Conservation (phyloP, 2,329 filamentous ascomycete genomes). For the Metarhizium rileyi region DNA sequence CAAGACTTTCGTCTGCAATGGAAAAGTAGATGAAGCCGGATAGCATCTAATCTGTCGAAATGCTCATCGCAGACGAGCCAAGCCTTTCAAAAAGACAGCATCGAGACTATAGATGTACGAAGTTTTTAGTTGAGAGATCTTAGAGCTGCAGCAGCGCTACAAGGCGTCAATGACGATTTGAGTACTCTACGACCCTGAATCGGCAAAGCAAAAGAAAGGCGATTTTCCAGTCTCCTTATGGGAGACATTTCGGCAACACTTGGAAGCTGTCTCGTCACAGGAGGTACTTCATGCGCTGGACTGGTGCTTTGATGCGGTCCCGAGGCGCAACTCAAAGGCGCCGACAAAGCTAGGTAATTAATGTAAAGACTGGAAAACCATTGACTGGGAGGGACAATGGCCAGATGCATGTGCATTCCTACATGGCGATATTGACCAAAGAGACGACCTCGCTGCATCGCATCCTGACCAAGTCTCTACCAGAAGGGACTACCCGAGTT, state of each 20-base stretch:
- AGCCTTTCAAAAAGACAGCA: constrained; percentile 23
- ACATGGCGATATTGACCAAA: constrained; percentile 80
- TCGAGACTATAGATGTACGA: constrained; percentile 11
- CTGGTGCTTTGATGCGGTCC: constrained; percentile 61
- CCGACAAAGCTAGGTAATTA: constrained; percentile 52
- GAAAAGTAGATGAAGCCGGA: constrained; percentile 74
- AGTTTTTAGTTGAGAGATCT: constrained; percentile 53
- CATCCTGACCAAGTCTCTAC: constrained; percentile 72
- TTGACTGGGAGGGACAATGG: constrained; percentile 63
- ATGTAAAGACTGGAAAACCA: constrained; percentile 61
- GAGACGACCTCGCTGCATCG: constrained; percentile 79
- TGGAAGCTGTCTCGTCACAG: constrained; percentile 57
- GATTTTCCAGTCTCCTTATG: constrained; percentile 72
- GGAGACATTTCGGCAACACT: constrained; percentile 69
- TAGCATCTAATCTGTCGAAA: constrained; percentile 68
- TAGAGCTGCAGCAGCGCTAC: constrained; percentile 65
- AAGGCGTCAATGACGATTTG: constrained; percentile 71
- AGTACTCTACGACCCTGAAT: constrained; percentile 67
- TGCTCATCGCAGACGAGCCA: constrained; percentile 67
- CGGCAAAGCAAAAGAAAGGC: constrained; percentile 75
- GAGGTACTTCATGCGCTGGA: constrained; percentile 82
- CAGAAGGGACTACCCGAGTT: constrained; percentile 63
- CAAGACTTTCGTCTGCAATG: constrained; percentile 71
- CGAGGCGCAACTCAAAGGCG: constrained; percentile 49
- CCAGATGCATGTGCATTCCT: constrained; percentile 43